A percentile compares a stretch with the other conserved stretches of the same genome.
Conservation (phyloP, 805 yeast genomes). For the Ogataea pignaliae region DNA sequence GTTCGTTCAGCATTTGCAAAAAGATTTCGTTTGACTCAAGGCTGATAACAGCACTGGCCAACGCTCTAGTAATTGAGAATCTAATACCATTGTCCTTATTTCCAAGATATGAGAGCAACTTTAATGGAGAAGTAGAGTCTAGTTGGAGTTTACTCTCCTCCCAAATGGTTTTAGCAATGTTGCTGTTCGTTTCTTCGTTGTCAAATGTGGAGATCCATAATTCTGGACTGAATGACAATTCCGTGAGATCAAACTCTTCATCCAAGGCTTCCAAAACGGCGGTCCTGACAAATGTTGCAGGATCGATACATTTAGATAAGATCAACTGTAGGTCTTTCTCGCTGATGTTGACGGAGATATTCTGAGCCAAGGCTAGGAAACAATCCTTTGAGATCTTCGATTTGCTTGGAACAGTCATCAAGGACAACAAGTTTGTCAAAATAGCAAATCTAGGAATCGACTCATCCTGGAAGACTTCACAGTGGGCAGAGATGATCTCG, state of each 20-base stretch:
- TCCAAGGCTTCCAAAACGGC: slow-evolving; percentile 82
- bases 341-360: slow-evolving; percentile 60
- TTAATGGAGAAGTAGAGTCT: slow-evolving; percentile 38
- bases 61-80: slow-evolving; percentile 64
- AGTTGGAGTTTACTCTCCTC: slow-evolving; percentile 60
- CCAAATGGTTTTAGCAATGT: slow-evolving; percentile 80
- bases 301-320: slow-evolving; percentile 50
- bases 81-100: slow-evolving; percentile 64
- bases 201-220: slow-evolving; percentile 78
- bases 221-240: slow-evolving; percentile 40
- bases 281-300: slow-evolving; percentile 68
- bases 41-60: slow-evolving; percentile 51
- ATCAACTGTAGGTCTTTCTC: slow-evolving; percentile 55
- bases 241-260: slow-evolving; percentile 66
- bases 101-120: slow-evolving; percentile 48
- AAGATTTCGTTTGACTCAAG: slow-evolving; percentile 16
- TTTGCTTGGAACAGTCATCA: slow-evolving; percentile 71
- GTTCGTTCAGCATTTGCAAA: slow-evolving; percentile 36
- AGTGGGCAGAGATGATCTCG: slow-evolving; percentile 67
- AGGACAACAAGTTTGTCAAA: slow-evolving; percentile 54
- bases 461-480: slow-evolving; percentile 61
- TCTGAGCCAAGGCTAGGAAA: slow-evolving; percentile 70
- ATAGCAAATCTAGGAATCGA: slow-evolving; percentile 67
- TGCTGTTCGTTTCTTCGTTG: slow-evolving; percentile 56
- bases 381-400: slow-evolving; percentile 83